Evolutionary conservation across 352 stramenopile genomes (phyloP), one percentile per base, ranked within the genome.

Genomic region (Labyrinthula sp.): DNA sequence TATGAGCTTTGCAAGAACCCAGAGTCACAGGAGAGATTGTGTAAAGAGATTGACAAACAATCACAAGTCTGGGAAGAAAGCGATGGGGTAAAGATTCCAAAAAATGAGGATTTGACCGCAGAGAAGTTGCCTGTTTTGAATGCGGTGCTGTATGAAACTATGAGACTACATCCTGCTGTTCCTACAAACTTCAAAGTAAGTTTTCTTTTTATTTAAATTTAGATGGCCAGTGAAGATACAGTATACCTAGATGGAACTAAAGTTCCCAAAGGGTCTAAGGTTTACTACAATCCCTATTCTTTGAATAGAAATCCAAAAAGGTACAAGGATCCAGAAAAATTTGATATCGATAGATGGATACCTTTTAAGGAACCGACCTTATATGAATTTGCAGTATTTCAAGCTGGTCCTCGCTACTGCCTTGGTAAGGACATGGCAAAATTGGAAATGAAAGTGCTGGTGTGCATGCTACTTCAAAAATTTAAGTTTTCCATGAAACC

Each of bases 301-400:
- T 37, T 52, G 18, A 35, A 35, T 9, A 23, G 43, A 23, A 28
- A 52, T 35, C 23, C 15, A 5, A 21, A 47, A 5, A 15, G 30
- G 8, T 52, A 52, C 15, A 7, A 31, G 4, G 43, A 52, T 2
- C 15, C 43, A 5, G 20, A 36, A 14, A 4, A 3, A 7, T 52
- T 52, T 18, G 22, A 54, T 1, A 31, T 35, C 14, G 30, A 47
- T 9, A 31, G 43, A 18, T 52, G 43, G 43, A 52, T 52, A 14
- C 43, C 43, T 0, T 52, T 52, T 15, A 28, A 26, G 4, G 43
- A 56, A 25, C 47, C 47, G 15, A 40, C 38, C 27, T 15, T 26
- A 12, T 56, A 54, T 41, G 29, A 47, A 4, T 54, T 56, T 20
- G 38, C 47, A 10, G 40, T 54, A 2, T 56, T 56, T 22, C 47